Conservation (phyloP, 805 yeast genomes). For the Brettanomyces sp. region DNA sequence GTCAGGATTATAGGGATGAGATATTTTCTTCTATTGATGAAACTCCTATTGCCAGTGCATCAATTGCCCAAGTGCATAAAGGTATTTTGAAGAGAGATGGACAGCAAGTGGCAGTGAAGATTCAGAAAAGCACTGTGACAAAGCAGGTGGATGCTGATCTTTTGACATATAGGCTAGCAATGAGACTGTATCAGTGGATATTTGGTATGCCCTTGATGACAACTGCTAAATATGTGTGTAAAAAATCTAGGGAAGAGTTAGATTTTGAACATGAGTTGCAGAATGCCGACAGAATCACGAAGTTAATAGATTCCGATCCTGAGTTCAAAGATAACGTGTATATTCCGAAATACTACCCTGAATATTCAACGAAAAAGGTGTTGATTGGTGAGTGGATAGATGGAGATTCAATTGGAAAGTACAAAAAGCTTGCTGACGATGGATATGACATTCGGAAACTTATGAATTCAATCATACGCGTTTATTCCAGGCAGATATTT, state of each 20-base stretch:
- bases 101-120: constrained; percentile 51
- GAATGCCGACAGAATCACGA: constrained; percentile 37
- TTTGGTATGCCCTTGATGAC: constrained; percentile 58
- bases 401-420: constrained; percentile 49
- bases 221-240: constrained; percentile 47
- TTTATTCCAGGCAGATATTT: constrained; percentile 52
- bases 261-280: constrained; percentile 48
- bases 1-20: constrained; percentile 29
- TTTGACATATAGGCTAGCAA: constrained; percentile 41
- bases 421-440: constrained; percentile 29
- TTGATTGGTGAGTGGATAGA: constrained; percentile 71
- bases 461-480: constrained; percentile 41
- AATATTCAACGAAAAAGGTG: constrained; percentile 39
- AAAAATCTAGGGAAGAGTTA: constrained; percentile 50
- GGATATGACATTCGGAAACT: constrained; percentile 31
- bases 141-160: constrained; percentile 57
- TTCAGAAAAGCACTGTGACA: constrained; percentile 55
- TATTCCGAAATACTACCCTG: constrained; percentile 44
- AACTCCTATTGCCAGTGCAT: constrained; percentile 64
- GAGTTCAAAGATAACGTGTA: constrained; percentile 34
- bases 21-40: constrained; percentile 40
- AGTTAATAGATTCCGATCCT: constrained; percentile 32
- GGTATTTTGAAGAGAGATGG: constrained; percentile 36
- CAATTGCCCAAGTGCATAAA: constrained; percentile 62
- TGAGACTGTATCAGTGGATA: constrained; percentile 43